phyloP scores from a whole-genome alignment of 495 filamentous ascomycete genomes.

The Hypoxylon subgilvum region DNA sequence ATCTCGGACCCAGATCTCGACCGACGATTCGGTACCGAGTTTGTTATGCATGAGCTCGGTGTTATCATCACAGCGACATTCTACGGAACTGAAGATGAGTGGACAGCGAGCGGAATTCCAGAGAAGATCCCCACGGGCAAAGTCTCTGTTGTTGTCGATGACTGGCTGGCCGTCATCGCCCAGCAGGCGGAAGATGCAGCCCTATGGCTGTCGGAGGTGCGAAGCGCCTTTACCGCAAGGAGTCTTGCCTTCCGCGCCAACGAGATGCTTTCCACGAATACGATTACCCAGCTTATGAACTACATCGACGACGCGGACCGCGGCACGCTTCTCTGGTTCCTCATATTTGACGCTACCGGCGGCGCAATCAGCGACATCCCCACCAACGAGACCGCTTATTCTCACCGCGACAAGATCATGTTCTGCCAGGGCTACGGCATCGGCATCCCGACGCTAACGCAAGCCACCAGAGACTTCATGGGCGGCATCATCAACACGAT shows the following conservation, averaged over 20 bases:
- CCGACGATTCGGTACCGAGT: slow-evolving; percentile 59
- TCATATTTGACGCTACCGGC: slow-evolving; percentile 63
- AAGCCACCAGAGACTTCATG: slow-evolving; percentile 54
- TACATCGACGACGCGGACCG: slow-evolving; percentile 58
- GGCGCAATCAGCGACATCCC: slow-evolving; percentile 57
- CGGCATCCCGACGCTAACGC: slow-evolving; percentile 51
- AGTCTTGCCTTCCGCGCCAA: slow-evolving; percentile 57
- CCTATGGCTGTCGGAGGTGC: slow-evolving; percentile 52
- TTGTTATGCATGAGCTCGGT: slow-evolving; percentile 58
- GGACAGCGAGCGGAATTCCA: slow-evolving; percentile 52
- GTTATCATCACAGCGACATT: slow-evolving; percentile 58
- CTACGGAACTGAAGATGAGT: slow-evolving; percentile 60
- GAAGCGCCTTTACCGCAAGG: slow-evolving; percentile 59
- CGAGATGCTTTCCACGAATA: slow-evolving; percentile 49
- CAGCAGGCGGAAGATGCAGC: slow-evolving; percentile 58
- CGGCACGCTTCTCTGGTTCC: slow-evolving; percentile 59
- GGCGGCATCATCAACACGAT: slow-evolving; percentile 54
- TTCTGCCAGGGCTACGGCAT: slow-evolving; percentile 65
- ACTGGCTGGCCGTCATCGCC: slow-evolving; percentile 61
- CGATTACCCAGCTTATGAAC: slow-evolving; percentile 54
- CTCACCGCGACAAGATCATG: slow-evolving; percentile 63
- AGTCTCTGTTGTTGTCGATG: slow-evolving; percentile 51
- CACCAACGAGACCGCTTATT: slow-evolving; percentile 60
- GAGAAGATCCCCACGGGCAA: slow-evolving; percentile 49
- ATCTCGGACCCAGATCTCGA: slow-evolving; percentile 59